These are phyloP conservation scores for Smithsoniella earleae DNA, from an alignment of 163 green algal genomes.

Conservation along the genomic window DNA sequence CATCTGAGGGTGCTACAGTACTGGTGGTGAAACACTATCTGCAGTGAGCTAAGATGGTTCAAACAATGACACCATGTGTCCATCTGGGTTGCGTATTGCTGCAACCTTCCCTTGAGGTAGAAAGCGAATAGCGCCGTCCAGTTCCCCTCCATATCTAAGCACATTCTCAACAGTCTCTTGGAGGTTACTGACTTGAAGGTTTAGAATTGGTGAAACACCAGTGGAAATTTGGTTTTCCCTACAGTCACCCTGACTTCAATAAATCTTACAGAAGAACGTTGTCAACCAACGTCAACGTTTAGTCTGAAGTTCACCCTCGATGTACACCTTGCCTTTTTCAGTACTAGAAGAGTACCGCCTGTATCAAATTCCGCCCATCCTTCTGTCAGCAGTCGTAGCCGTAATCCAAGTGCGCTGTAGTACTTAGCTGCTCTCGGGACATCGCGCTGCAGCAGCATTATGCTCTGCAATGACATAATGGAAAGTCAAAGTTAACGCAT, in stretches of 20 bases:
- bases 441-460: slow-evolving; percentile 25
- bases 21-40: background rate
- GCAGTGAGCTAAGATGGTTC: background rate
- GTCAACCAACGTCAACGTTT: background rate
- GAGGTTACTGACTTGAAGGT: background rate
- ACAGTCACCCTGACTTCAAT: background rate
- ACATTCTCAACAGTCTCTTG: slow-evolving; percentile 24
- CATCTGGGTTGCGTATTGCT: slow-evolving; percentile 10
- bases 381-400: slow-evolving; percentile 1
- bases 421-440: slow-evolving; percentile 20
- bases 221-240: background rate
- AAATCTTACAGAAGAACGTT: background rate
- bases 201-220: background rate
- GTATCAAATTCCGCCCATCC: slow-evolving; percentile 24
- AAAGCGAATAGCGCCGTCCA: slow-evolving; percentile 14
- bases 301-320: background rate
- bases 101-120: background rate
- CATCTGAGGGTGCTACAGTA: background rate
- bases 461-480: slow-evolving; percentile 11
- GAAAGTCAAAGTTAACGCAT: background rate
- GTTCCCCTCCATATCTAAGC: background rate
- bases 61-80: slow-evolving; percentile 26
- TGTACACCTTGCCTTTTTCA: slow-evolving; percentile 1
- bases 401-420: slow-evolving; percentile 7
- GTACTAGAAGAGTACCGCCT: slow-evolving; percentile 1